Conservation (phyloP, 1,284 basidiomycete genomes). For the Apiotrichum laibachii region DNA sequence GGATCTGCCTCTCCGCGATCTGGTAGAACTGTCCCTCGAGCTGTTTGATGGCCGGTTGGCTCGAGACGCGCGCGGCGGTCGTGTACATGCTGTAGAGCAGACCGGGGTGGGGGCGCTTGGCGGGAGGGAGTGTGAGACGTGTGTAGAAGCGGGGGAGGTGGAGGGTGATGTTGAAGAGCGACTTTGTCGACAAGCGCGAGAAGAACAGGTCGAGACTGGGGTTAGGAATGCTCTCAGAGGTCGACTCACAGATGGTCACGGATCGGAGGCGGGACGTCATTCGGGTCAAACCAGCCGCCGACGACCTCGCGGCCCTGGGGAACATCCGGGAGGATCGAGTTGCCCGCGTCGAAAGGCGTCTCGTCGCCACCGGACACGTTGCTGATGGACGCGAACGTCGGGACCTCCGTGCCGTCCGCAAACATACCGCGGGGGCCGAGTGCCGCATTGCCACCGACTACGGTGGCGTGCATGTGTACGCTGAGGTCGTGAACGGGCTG, state of each 20-base stretch:
- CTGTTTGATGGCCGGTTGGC: constrained; percentile 28
- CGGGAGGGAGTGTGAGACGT: constrained; percentile 25
- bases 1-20: constrained; percentile 34
- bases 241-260: constrained; percentile 36
- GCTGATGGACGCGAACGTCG: neutral
- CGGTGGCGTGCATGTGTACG: constrained; percentile 11
- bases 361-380: neutral
- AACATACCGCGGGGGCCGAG: too few species aligned
- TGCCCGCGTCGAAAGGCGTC: constrained; percentile 8
- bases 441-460: neutral
- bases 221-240: neutral
- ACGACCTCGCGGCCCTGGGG: constrained; percentile 24
- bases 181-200: constrained; percentile 7
- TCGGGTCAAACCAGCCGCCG: constrained; percentile 40
- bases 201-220: constrained; percentile 30
- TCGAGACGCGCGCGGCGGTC: constrained; percentile 25
- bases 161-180: constrained; percentile 15
- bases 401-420: too few species aligned
- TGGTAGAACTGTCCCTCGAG: constrained; percentile 35
- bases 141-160: constrained; percentile 31
- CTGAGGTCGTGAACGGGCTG: constrained; percentile 19
- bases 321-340: constrained; percentile 12
- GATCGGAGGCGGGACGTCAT: constrained; percentile 33
- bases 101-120: constrained; percentile 30
- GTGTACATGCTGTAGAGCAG: constrained; percentile 33